Base-by-base conservation (phyloP, 148 eudicot species). In the Gaultheria prostrata region DNA sequence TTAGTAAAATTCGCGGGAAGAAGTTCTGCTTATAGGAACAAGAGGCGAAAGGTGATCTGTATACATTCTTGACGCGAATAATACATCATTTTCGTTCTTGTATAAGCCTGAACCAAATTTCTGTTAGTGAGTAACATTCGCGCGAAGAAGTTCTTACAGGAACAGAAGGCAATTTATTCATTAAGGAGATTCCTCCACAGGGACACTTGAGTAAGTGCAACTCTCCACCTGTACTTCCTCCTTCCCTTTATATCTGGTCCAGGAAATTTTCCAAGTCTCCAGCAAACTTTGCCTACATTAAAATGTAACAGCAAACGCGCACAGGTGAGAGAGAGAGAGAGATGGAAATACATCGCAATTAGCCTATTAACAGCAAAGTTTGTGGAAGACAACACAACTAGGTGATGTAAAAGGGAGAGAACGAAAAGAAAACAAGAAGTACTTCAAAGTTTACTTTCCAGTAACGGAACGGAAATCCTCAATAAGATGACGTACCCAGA, bases 221-320 rank as follows among this genome's bases (percentile, higher is more conserved):
- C 87, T 89, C 86, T 92, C 93, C 53, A 84, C 90, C 46, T 50
- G 30, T 73, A 85, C 83, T 53, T 67, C 72, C 18, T 88, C 92
- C 59, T 91, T 88, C 83, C 77, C 92, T 78, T 77, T 85, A 24
- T 78, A 84, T 80, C 83, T 92, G 20, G 89, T 89, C 98, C 97
- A 92, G 9, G 95, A 89, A 74, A 90, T 73, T 86, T 84, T 94
- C 98, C 98, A 95, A 21, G 79, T 86, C 90, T 88, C 87, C 33
- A 93, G 83, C 91, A 95, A 91, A 85, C 95, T 95, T 85, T 85
- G 86, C 91, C 98, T 95, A 91, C 82, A 90, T 72, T 53, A 48
- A 78, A 11, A 76, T 43, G 46, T 51, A n/a, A 49, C 24, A 85
- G 8, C 45, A 79, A 57, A 83, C 43, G 43, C 74, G 79, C 21